phyloP scores from a whole-genome alignment of 1,284 basidiomycete species.

The Sphagnurus paluster region DNA sequence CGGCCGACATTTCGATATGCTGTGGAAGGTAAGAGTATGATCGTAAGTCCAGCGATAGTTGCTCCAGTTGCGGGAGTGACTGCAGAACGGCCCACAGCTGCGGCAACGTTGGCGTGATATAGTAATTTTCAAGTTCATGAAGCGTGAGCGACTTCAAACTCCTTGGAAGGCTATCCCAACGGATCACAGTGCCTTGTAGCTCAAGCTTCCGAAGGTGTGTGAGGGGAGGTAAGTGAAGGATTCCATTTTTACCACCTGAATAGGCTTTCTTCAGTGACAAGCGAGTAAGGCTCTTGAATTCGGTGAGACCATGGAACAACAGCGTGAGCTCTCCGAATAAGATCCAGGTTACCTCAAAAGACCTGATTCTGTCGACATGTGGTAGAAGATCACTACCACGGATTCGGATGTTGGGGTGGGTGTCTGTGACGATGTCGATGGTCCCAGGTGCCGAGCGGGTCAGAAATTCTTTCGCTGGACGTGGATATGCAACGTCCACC shows the following conservation, averaged over 20 bases:
- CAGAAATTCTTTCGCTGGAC: slow-evolving; percentile 9
- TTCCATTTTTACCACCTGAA: background rate
- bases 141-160: slow-evolving; percentile 7
- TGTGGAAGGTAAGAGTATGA: too few species aligned
- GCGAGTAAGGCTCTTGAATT: too few species aligned
- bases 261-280: too few species aligned
- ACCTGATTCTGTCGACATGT: slow-evolving; percentile 3
- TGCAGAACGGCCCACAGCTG: slow-evolving; percentile 5
- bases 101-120: background rate
- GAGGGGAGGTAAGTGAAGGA: slow-evolving; percentile 7
- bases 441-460: background rate
- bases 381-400: slow-evolving; percentile 6
- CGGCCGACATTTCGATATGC: background rate
- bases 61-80: slow-evolving; percentile 7
- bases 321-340: slow-evolving; percentile 2
- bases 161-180: slow-evolving; percentile 1
- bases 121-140: slow-evolving; percentile 2
- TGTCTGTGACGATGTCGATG: background rate
- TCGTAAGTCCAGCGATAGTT: slow-evolving; percentile 7
- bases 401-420: slow-evolving; percentile 1
- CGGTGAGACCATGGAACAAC: background rate
- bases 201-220: slow-evolving; percentile 4
- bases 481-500: slow-evolving; percentile 6
- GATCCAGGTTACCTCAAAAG: slow-evolving; percentile 9
- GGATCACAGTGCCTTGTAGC: slow-evolving; percentile 5